Evolutionary conservation across 1,139 yeast species (phyloP).

Genomic region (Meyerozyma elateridarum): DNA sequence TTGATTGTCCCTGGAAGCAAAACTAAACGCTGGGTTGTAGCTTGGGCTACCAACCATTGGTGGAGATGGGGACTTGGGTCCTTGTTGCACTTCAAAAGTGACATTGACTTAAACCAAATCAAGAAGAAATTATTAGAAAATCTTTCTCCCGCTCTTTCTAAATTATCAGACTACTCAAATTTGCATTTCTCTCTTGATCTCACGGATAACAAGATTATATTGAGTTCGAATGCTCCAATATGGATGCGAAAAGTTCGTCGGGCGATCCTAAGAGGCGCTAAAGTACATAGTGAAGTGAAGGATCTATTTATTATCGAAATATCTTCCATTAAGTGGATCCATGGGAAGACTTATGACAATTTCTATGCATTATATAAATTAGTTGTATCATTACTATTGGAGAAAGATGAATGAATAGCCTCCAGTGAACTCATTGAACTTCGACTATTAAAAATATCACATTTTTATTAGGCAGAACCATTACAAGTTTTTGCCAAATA

Average conservation of each 20-base stretch:
- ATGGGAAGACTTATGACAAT: neutral
- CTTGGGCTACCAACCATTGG: slow-evolving; percentile 13
- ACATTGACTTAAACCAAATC: too few species aligned
- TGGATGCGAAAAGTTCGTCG: slow-evolving; percentile 1
- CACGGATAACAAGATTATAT: neutral
- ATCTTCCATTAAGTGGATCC: neutral
- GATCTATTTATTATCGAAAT: neutral
- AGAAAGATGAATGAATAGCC: too few species aligned
- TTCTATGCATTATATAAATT: slow-evolving; percentile 1
- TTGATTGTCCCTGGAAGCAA: neutral
- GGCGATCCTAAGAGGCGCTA: neutral
- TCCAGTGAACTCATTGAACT: too few species aligned
- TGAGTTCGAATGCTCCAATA: neutral
- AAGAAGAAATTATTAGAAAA: too few species aligned
- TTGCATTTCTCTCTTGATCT: neutral
- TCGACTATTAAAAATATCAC: too few species aligned
- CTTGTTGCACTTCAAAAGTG: too few species aligned
- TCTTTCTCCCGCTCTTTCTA: too few species aligned
- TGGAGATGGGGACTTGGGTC: too few species aligned
- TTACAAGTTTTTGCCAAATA: too few species aligned
- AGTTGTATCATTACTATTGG: neutral
- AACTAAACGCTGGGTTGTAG: slow-evolving; percentile 20
- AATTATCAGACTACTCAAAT: neutral
- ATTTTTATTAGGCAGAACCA: too few species aligned
- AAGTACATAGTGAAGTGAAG: neutral